These are phyloP conservation scores for Candida vaughaniae DNA, from an alignment of 805 yeast species.

Conservation along the genomic window DNA sequence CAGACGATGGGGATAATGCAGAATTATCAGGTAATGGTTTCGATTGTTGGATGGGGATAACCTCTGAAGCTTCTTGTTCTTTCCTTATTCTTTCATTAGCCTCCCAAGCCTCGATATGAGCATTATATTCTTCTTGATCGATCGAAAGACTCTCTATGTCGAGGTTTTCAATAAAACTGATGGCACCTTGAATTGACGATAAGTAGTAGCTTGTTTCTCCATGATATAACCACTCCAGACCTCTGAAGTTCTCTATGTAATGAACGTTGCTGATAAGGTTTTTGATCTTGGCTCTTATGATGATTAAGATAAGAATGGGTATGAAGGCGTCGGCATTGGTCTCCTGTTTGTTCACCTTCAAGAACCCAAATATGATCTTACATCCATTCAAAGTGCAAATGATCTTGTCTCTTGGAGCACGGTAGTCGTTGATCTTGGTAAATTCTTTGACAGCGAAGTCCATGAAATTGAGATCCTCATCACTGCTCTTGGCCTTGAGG, in stretches of 20 bases:
- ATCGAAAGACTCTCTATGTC: constrained; percentile 60
- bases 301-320: constrained; percentile 81
- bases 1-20: constrained; percentile 36
- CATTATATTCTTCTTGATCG: constrained; percentile 55
- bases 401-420: constrained; percentile 93
- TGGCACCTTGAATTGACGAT: constrained; percentile 87
- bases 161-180: constrained; percentile 70
- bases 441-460: constrained; percentile 69
- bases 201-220: constrained; percentile 93
- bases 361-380: constrained; percentile 84
- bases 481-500: constrained; percentile 16
- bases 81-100: constrained; percentile 29
- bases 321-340: constrained; percentile 89
- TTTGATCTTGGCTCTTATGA: constrained; percentile 64
- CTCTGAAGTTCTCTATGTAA: constrained; percentile 83
- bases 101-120: constrained; percentile 52
- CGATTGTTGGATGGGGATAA: constrained; percentile 13
- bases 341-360: constrained; percentile 69
- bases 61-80: constrained; percentile 9
- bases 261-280: constrained; percentile 73
- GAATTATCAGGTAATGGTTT: constrained; percentile 16
- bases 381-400: constrained; percentile 90
- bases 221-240: constrained; percentile 61
- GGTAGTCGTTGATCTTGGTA: constrained; percentile 71
- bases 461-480: constrained; percentile 45